phyloP scores from a whole-genome alignment of 179 eudicot genomes.

The Silene vulgaris region DNA sequence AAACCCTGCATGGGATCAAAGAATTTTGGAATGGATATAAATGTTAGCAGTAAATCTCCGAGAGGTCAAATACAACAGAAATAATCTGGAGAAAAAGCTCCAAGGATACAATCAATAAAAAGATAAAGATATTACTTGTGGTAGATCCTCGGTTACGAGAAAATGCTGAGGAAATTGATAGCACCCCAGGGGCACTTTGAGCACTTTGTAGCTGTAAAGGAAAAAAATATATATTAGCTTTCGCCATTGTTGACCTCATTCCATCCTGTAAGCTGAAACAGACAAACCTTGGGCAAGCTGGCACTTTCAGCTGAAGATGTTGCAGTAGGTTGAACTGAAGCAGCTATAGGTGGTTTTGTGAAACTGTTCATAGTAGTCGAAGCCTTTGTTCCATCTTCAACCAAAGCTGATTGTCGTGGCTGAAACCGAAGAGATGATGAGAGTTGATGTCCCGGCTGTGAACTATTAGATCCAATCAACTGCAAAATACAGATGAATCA shows the following conservation, averaged over 20 bases:
- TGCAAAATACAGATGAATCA: slow-evolving; percentile 21
- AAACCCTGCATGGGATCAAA: slow-evolving; percentile 52
- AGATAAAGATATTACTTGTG: slow-evolving; percentile 48
- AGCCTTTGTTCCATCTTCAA: slow-evolving; percentile 56
- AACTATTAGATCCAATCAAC: slow-evolving; percentile 44
- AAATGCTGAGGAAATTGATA: slow-evolving; percentile 58
- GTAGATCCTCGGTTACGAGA: slow-evolving; percentile 60
- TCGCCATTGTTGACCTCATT: background rate
- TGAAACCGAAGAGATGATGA: slow-evolving; percentile 55
- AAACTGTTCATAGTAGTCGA: slow-evolving; percentile 39
- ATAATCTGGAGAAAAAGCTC: background rate
- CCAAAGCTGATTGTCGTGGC: slow-evolving; percentile 38
- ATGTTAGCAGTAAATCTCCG: background rate
- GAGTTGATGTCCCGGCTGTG: slow-evolving; percentile 42
- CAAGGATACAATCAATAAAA: slow-evolving; percentile 8
- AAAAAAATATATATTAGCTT: background rate
- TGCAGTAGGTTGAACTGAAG: slow-evolving; percentile 40
- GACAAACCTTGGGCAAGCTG: slow-evolving; percentile 49
- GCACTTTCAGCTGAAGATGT: slow-evolving; percentile 40
- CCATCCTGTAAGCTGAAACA: background rate
- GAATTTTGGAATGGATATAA: background rate
- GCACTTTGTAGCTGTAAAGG: slow-evolving; percentile 45
- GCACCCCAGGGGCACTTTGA: slow-evolving; percentile 41
- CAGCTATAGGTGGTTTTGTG: slow-evolving; percentile 48
- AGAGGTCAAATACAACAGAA: background rate